Evolutionary conservation across 331 rosid species (phyloP), one percentile per base, ranked within the genome.

Genomic region (Arachis monticola): DNA sequence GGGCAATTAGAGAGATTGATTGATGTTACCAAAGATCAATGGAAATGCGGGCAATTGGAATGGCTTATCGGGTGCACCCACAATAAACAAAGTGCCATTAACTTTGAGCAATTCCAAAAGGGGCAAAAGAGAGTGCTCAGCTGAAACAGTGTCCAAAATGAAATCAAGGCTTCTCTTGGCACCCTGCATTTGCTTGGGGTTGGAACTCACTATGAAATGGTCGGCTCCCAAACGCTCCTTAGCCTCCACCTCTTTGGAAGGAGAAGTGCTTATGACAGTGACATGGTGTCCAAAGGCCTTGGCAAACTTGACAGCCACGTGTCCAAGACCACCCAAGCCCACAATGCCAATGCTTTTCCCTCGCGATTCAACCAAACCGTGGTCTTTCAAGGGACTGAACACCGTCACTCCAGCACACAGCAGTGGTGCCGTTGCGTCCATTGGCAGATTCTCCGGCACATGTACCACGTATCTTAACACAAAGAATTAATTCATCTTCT

Each of bases 251-350:
- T 89, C 82, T 87, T 91, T 91, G 27, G 89, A 83, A 0, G 95
- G 89, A 45, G 95, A 85, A 56, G 87, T 81, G 85, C 97, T 91
- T 2, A 91, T 89, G 3, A 91, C 97, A 1, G 95, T 89, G 10
- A 91, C 95, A 44, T 91, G 95, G 61, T 91, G 97, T 0, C 95
- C 95, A 6, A 85, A 88, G 5, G 92, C 95, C 75, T 89, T 91
- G 1, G 79, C 95, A 53, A 91, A 91, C 69, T 91, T 91, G 30
- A 91, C 97, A 0, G 95, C 97, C 7, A 91, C 8, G 40, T 89
- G 97, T 10, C 97, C 97, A 1, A 89, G 90, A 1, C 95, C 97
- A 14, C 97, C 95, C 8, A 91, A 75, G 2, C 97, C 97, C 12
- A 91, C 89, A 22, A 91, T 77, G 11, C 97, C 97, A 0, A 91